Evolutionary conservation across 345 rosid genomes (phyloP).

Genomic region (Citrus cavaleriei): DNA sequence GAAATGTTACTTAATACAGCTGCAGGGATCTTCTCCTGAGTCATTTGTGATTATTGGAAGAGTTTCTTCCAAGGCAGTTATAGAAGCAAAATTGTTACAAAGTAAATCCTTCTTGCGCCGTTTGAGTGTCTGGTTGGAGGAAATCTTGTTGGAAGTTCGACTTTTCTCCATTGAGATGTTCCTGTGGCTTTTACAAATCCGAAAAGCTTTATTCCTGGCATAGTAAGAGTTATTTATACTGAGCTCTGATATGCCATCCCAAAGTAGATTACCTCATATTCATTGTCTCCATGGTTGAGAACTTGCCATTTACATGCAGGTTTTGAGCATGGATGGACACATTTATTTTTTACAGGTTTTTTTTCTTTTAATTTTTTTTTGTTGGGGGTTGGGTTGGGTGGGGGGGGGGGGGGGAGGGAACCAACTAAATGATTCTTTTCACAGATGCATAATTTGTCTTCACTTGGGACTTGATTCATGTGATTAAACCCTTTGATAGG

Average conservation of each 20-base stretch:
- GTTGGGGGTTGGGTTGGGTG: too few species aligned
- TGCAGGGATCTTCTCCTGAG: slow-evolving; percentile 76
- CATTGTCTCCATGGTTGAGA: slow-evolving; percentile 19
- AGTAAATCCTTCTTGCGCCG: slow-evolving; percentile 48
- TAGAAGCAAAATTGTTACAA: slow-evolving; percentile 66
- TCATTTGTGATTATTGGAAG: slow-evolving; percentile 74
- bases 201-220: slow-evolving; percentile 48
- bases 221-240: not conserved
- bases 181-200: slow-evolving; percentile 58
- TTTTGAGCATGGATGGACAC: slow-evolving; percentile 14
- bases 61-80: slow-evolving; percentile 77
- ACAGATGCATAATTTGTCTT: not conserved
- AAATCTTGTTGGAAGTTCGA: slow-evolving; percentile 54
- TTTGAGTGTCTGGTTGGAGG: slow-evolving; percentile 62
- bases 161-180: slow-evolving; percentile 64
- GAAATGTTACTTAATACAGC: slow-evolving; percentile 24
- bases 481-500: not conserved
- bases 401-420: too few species aligned
- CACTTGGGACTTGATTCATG: not conserved
- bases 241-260: not conserved
- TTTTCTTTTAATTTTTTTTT: not conserved
- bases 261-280: slow-evolving; percentile 5
- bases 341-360: not conserved
- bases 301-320: slow-evolving; percentile 11
- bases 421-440: not conserved